phyloP scores from a whole-genome alignment of 345 rosid genomes.

The Melaleuca alternifolia region DNA sequence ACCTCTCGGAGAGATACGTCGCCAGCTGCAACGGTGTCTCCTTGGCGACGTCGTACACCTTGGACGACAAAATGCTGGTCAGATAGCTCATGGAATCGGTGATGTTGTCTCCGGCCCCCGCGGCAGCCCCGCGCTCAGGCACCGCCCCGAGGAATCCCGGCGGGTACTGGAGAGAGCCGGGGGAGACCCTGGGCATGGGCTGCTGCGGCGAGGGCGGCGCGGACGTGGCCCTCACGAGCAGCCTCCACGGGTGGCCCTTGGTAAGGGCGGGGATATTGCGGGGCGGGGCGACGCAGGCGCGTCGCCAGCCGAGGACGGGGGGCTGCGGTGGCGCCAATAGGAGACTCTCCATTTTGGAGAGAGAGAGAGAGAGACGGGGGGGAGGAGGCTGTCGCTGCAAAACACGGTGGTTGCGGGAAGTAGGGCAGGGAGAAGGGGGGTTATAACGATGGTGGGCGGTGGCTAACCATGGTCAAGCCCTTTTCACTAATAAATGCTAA shows the following conservation, averaged over 20 bases:
- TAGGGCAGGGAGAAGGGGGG: too few relatives aligned
- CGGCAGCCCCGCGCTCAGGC: conserved; percentile 29
- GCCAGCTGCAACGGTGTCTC: conserved; percentile 72
- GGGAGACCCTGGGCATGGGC: conserved; percentile 26
- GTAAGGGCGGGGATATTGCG: neutral
- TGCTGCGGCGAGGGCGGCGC: neutral
- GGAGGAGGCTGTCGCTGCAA: too few relatives aligned
- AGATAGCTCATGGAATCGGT: conserved; percentile 53
- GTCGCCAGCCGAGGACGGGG: neutral
- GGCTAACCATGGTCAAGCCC: neutral
- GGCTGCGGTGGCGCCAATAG: neutral
- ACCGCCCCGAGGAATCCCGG: conserved; percentile 76
- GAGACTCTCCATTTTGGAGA: conserved; percentile 6
- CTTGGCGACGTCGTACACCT: conserved; percentile 72
- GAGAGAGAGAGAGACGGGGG: neutral
- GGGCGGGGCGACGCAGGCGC: neutral
- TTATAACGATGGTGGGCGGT: too few relatives aligned
- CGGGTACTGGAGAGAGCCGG: conserved; percentile 60
- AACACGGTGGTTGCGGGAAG: too few relatives aligned
- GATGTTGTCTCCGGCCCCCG: conserved; percentile 9
- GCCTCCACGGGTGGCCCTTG: neutral
- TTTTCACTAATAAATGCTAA: neutral
- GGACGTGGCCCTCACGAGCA: neutral
- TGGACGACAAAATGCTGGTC: conserved; percentile 65
- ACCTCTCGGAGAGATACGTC: conserved; percentile 53